phyloP scores from a whole-genome alignment of 75 land plant genomes.

The Chamaecyparis obtusa region DNA sequence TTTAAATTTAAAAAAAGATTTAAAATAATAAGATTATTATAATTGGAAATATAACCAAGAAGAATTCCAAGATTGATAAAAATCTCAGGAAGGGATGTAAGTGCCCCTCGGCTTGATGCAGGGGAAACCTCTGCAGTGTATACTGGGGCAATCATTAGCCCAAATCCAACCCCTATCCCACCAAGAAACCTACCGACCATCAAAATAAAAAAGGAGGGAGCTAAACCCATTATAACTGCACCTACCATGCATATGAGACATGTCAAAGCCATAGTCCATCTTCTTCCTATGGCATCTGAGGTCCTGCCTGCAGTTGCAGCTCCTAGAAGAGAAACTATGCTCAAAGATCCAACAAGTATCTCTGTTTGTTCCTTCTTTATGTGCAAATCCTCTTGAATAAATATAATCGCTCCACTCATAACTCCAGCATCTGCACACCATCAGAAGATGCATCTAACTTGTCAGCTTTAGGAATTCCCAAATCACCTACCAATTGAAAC shows the following conservation, averaged over 20 bases:
- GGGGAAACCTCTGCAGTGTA: conserved; percentile 80
- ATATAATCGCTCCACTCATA: conserved; percentile 76
- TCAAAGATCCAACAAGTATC: conserved; percentile 75
- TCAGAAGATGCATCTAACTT: neutral
- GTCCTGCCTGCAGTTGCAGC: conserved; percentile 66
- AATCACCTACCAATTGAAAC: neutral
- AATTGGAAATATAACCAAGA: conserved; percentile 68
- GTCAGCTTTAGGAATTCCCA: neutral
- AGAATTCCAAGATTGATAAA: conserved; percentile 71
- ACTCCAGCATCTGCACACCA: conserved; percentile 61
- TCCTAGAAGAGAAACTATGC: conserved; percentile 71
- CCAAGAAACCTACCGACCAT: conserved; percentile 64
- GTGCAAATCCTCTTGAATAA: conserved; percentile 63
- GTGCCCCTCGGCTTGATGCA: conserved; percentile 47
- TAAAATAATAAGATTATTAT: too few relatives aligned
- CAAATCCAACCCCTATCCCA: conserved; percentile 75
- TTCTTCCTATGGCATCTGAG: conserved; percentile 81
- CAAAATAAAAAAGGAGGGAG: conserved; percentile 53
- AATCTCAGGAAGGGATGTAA: conserved; percentile 71
- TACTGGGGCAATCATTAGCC: conserved; percentile 75
- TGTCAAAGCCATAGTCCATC: conserved; percentile 83
- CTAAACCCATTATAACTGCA: conserved; percentile 67
- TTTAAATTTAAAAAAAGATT: too few relatives aligned
- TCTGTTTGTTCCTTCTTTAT: conserved; percentile 76
- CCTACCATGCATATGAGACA: conserved; percentile 72